Base-by-base conservation (phyloP, 805 yeast genomes). In the Candida glaebosa region DNA sequence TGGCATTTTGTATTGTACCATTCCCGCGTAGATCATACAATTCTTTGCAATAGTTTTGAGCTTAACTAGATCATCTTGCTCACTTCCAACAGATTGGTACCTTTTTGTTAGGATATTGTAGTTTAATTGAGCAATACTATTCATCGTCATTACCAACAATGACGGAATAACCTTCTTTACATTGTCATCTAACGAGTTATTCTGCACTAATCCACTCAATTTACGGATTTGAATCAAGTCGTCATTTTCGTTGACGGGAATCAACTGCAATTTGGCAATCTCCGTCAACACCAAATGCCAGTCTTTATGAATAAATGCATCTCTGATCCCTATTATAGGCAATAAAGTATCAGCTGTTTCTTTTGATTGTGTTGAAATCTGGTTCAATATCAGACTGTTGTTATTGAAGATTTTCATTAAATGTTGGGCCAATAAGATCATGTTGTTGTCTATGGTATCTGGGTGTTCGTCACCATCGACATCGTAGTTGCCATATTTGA, bases 1-100 rank as follows among this genome's bases (percentile, higher is more conserved):
- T 6, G 96, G 95, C 95, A 90, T 87, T 58, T 84, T 82, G 63
- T 86, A 89, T 64, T 87, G 95, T 28, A 90, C 83, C 82, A 91
- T 84, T 46, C 97, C 98, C 5, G 97, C 96, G 60, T 84, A 91
- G 3, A 90, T 79, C 89, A 90, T 88, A 61, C 96, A 85, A 61
- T 88, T 88, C 60, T 81, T 84, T 2, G 96, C 88, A 48, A 84
- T 72, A 18, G 52, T 48, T 46, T 74, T 75, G 54, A 87, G 65
- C 32, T 78, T 76, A 3, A 61, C 68, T 16, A 76, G 62, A 56
- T 82, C 84, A 42, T 75, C 78, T 38, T 52, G 56, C 32, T 71
- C 75, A 44, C 75, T 76, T 9, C 76, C 68, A 2, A 69, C 54
- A 6, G 74, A 67, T 28, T 69, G 68, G 50, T 65, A 78, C 22